Conservation (phyloP, 2,329 filamentous ascomycete genomes). For the Chrysoporthe deuterocubensis region DNA sequence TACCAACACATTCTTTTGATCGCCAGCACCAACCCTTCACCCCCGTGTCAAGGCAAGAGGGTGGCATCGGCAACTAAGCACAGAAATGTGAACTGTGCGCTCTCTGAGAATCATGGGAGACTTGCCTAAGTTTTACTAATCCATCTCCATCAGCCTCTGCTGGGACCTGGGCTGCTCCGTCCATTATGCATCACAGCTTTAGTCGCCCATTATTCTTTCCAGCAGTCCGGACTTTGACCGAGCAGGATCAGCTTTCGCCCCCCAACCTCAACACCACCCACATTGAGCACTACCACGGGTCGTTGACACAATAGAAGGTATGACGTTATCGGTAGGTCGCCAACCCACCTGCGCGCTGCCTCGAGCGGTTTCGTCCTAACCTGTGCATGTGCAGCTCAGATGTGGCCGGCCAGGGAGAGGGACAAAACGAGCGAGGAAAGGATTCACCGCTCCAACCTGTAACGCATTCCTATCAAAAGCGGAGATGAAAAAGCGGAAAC, state of each 20-base stretch:
- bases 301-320: not conserved
- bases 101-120: no score
- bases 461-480: conserved; percentile 16
- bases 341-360: no score
- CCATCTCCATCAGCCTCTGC: no score
- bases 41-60: no score
- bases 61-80: no score
- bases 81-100: no score
- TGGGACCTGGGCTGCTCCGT: no score
- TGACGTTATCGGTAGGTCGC: not conserved
- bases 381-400: not conserved
- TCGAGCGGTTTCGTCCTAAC: not conserved
- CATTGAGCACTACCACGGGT: not conserved
- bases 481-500: conserved; percentile 19
- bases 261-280: not conserved
- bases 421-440: not conserved
- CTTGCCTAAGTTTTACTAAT: no score
- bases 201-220: not conserved
- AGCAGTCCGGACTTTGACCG: conserved; percentile 14
- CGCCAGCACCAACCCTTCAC: no score
- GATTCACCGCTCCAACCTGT: conserved; percentile 20
- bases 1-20: no score
- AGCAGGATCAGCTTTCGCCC: not conserved
- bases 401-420: not conserved
- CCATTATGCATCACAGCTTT: no score